These are phyloP conservation scores for Dictyostelium intermedium DNA, from an alignment of 78 protist species.

Conservation along the genomic window DNA sequence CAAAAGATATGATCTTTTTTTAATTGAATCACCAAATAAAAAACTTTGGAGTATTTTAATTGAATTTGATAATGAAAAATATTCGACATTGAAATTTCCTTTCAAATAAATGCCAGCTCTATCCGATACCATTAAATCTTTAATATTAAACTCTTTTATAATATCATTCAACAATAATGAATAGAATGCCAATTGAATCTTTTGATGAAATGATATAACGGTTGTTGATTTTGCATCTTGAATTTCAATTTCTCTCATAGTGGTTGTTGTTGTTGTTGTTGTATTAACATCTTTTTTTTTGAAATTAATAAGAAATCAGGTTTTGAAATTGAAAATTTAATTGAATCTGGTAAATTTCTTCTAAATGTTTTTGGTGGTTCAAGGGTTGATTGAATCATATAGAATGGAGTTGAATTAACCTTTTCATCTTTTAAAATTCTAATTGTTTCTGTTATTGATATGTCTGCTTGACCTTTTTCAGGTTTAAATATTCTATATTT, in stretches of 20 bases:
- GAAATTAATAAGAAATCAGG: conserved; percentile 39
- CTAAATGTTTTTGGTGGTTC: not conserved
- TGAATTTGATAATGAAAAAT: not conserved
- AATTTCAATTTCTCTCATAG: conserved; percentile 7
- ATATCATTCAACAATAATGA: conserved; percentile 23
- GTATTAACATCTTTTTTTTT: not conserved
- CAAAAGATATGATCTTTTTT: not conserved
- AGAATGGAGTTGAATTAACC: not conserved
- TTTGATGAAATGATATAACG: conserved; percentile 32
- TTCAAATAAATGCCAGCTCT: conserved; percentile 50
- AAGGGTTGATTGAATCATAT: conserved; percentile 51
- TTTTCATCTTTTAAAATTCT: conserved; percentile 5
- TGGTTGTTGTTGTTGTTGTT: not conserved
- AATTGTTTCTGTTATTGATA: not conserved
- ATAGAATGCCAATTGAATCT: conserved; percentile 64
- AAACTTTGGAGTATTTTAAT: not conserved
- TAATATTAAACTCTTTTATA: not conserved
- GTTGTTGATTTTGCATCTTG: conserved; percentile 68
- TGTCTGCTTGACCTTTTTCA: not conserved
- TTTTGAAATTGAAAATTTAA: conserved; percentile 45
- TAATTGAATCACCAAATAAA: conserved; percentile 20
- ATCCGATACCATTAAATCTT: not conserved
- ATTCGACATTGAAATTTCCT: not conserved
- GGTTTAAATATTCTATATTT: conserved; percentile 10
- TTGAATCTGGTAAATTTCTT: not conserved